These are phyloP conservation scores for Mesotaenium endlicherianum DNA, from an alignment of 139 green algal genomes.

Conservation along the genomic window DNA sequence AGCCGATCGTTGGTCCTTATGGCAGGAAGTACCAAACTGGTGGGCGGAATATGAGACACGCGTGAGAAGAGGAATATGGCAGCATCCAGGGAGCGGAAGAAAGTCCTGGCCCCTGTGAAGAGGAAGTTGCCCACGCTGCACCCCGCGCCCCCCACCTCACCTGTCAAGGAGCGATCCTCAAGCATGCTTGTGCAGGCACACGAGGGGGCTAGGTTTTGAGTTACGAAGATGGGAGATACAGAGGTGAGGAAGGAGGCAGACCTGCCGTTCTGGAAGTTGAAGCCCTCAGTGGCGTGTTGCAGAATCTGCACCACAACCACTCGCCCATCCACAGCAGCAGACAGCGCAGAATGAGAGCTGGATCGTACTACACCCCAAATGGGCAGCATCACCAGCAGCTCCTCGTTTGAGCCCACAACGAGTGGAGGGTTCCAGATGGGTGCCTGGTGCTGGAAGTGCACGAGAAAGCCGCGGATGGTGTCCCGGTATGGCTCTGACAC, in stretches of 20 bases:
- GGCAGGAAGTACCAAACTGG: constrained; percentile 78
- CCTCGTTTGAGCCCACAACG: no score
- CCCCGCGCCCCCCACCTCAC: no score
- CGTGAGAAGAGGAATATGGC: constrained; percentile 94
- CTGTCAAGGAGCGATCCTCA: no score
- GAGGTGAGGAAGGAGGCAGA: neutral
- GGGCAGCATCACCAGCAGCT: no score
- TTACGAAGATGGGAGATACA: neutral
- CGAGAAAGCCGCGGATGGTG: constrained; percentile 94
- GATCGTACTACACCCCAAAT: no score
- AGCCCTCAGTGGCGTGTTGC: constrained; percentile 71
- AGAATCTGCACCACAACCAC: constrained; percentile 59
- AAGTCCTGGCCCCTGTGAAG: constrained; percentile 93
- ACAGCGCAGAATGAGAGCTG: no score
- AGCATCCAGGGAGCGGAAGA: constrained; percentile 94
- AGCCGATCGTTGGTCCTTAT: constrained; percentile 93
- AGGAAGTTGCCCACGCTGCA: constrained; percentile 96
- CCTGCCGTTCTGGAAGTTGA: constrained; percentile 87
- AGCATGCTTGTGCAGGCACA: neutral
- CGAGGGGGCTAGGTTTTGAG: neutral
- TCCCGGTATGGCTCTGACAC: constrained; percentile 96
- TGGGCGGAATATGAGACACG: constrained; percentile 72
- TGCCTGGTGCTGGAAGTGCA: constrained; percentile 86
- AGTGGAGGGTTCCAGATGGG: no score
- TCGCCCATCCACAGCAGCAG: no score